Evolutionary conservation across 1,284 basidiomycete genomes (phyloP), one percentile per base, ranked within the genome.

Genomic region (Cystobasidium pallidum): DNA sequence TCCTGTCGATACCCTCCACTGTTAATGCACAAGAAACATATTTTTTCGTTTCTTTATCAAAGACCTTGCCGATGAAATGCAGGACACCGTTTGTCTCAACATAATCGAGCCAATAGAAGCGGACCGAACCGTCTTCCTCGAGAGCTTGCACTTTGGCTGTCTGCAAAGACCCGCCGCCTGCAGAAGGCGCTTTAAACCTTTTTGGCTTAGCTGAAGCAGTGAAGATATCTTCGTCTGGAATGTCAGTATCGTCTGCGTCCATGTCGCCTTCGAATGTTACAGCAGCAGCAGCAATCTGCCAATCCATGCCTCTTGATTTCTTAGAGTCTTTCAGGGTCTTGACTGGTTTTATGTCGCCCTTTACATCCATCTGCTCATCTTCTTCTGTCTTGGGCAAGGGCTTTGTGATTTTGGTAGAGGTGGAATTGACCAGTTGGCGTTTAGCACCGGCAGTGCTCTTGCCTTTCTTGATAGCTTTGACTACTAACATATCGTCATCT

Each of bases 81-180:
- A 85, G 92, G 72, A 86, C 87, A 26, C 91, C 88, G 19, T 90
- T 43, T 21, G 62, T 87, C 79, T 97, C 94, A 21, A 92, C 86
- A 78, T 91, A 91, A 78, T 97, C 94, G 30, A 95, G 83, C 94
- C 94, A 97, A 83, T 89, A 97, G 82, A 97, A 93, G 32, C 86
- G 86, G n/a, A 96, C 82, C 1, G 87, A 89, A 0, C 91, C 92
- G 76, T 96, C 91, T 2, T 86, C 81, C 78, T 94, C 91, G 1
- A 91, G 83, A 0, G 87, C 87, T 28, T 85, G 84, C 34, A 87
- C 65, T 64, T 74, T 68, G 41, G 66, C 52, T 51, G 67, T 45
- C 28, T 65, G 26, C 51, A 75, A 57, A 3, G 68, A 71, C 30
- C 59, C 68, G 24, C 68, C 68, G 13, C 59, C 47, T 8, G 68